Conservation (phyloP, 495 filamentous ascomycete genomes). For the Copromyces sp. region DNA sequence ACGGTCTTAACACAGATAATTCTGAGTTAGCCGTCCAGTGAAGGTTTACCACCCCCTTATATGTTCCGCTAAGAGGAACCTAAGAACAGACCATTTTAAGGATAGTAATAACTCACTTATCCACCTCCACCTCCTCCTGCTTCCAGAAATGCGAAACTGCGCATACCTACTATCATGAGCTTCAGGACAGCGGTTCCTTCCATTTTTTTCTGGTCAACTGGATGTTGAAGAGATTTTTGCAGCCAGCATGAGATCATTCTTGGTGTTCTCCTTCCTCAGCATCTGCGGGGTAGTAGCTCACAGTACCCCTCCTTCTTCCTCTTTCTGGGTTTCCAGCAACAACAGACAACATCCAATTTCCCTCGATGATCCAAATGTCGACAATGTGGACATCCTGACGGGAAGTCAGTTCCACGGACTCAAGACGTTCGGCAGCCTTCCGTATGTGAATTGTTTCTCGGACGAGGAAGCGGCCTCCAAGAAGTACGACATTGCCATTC, state of each 20-base stretch:
- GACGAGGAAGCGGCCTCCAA: conserved; percentile 41
- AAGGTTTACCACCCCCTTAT: no score
- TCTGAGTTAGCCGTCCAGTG: no score
- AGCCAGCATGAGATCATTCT: neutral
- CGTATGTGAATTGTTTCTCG: conserved; percentile 70
- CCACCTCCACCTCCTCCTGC: neutral
- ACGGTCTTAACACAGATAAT: no score
- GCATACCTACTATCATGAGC: neutral
- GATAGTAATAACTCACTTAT: neutral
- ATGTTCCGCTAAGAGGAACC: no score
- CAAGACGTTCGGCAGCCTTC: conserved; percentile 66
- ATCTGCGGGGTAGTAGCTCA: neutral
- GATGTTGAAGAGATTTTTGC: neutral
- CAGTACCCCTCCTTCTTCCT: neutral
- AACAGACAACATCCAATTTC: neutral
- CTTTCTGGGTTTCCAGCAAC: neutral
- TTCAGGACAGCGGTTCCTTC: neutral
- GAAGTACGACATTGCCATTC: conserved; percentile 72
- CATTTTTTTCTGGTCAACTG: neutral
- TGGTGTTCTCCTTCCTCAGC: neutral
- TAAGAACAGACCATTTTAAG: neutral
- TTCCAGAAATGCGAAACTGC: neutral
- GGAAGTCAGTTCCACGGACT: conserved; percentile 35
- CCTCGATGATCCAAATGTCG: neutral
- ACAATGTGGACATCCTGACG: neutral